Evolutionary conservation across 441 rosid species (phyloP), one percentile per base, ranked within the genome.

Genomic region (Gossypium davidsonii): DNA sequence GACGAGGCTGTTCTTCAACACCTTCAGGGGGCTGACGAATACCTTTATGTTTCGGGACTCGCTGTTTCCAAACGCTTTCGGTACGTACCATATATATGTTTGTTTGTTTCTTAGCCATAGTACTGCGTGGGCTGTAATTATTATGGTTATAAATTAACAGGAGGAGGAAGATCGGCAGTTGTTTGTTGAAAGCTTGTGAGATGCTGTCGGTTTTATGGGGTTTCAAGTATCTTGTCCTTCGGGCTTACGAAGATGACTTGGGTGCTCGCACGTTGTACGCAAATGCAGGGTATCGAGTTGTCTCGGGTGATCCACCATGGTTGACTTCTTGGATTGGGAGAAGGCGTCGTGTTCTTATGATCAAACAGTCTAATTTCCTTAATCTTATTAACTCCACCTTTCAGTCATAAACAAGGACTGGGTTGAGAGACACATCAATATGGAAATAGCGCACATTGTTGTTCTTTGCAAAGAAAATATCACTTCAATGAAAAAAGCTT

Each of bases 11-110:
- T 92, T 5, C 84, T 92, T 63, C 74, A 66, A 6, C 88, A 88
- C 76, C 84, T 86, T 42, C 76, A 72, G 1, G 87, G 86, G 15
- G 89, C 84, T 0, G 84, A 86, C 3, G 96, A 91, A 63, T 94
- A 91, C 52, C 89, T 94, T 20, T 94, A 94, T 53, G 79, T 94
- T 10, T 94, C 98, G 0, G 95, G 97, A 1, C 89, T 91, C 1
- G 97, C 96, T 2, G 96, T 94, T 59, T 82, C 89, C 7, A 68
- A 79, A 67, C 56, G 70, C 68, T 87, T 80, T 81, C 84, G 96
- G 96, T 90, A 62, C 7, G 2, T 2, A 25, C 20, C 9, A 34
- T 60, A 28, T 15, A n/a, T 61, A 4, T 60, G 4, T 14, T 14
- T 26, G 4, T 61, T 31, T 34, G 14, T 34, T 34, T 34, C 42